phyloP scores from a whole-genome alignment of 129 eudicot species.

The Flaveria ramosissima region DNA sequence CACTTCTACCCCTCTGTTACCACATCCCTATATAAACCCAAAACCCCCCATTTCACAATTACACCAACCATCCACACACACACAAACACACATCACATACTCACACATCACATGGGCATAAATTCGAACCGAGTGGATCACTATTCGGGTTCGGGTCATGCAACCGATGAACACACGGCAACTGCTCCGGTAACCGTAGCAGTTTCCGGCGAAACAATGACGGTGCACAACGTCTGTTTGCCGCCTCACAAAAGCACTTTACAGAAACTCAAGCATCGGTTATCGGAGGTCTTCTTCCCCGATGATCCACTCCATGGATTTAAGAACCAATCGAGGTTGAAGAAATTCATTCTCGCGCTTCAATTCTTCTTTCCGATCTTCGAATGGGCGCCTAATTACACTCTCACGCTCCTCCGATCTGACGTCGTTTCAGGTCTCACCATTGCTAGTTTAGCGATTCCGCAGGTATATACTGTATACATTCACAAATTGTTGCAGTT shows the following conservation, averaged over 20 bases:
- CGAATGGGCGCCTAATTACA: constrained; percentile 92
- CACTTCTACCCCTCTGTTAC: constrained; percentile 10
- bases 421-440: constrained; percentile 93
- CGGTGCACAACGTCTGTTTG: constrained; percentile 65
- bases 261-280: constrained; percentile 59
- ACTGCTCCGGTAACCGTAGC: constrained; percentile 21
- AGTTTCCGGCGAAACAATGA: constrained; percentile 17
- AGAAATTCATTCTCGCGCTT: constrained; percentile 59
- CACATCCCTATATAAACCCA: constrained; percentile 33
- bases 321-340: constrained; percentile 63
- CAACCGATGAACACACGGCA: constrained; percentile 13
- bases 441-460: constrained; percentile 98
- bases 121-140: constrained; percentile 61
- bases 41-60: constrained; percentile 30
- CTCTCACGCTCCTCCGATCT: constrained; percentile 55
- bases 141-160: constrained; percentile 39
- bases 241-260: constrained; percentile 64
- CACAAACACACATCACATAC: neutral
- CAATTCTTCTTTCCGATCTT: constrained; percentile 89
- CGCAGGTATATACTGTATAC: constrained; percentile 63
- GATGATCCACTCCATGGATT: constrained; percentile 91
- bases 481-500: neutral
- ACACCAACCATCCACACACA: constrained; percentile 17
- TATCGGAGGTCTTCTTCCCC: constrained; percentile 83
- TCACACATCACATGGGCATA: constrained; percentile 37